These are phyloP conservation scores for Sphaerosporella brunnea DNA, from an alignment of 495 filamentous ascomycete genomes.

Conservation along the genomic window DNA sequence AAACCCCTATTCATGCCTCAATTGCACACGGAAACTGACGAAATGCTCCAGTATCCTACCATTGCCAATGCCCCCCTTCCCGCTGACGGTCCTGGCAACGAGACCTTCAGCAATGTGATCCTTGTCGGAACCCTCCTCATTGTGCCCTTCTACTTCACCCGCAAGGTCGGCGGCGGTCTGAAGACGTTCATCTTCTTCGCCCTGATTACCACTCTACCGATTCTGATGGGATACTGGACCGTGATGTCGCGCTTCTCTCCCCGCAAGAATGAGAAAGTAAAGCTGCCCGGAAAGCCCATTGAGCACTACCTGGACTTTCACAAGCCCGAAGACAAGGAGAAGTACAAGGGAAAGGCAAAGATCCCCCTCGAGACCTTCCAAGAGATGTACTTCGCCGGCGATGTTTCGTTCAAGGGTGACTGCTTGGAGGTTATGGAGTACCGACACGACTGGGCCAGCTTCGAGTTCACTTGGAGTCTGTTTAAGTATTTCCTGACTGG, in stretches of 20 bases:
- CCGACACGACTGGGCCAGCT: constrained; percentile 74
- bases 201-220: constrained; percentile 44
- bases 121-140: constrained; percentile 40
- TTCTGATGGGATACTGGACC: constrained; percentile 57
- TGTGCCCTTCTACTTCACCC: constrained; percentile 49
- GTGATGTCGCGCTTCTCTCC: constrained; percentile 46
- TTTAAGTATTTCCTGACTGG: constrained; percentile 54
- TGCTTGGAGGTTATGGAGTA: constrained; percentile 62
- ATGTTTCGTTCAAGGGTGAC: constrained; percentile 76
- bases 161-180: constrained; percentile 50
- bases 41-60: constrained; percentile 41
- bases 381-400: constrained; percentile 75
- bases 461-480: constrained; percentile 53
- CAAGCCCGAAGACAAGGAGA: constrained; percentile 48
- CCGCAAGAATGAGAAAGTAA: constrained; percentile 63
- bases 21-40: constrained; percentile 24
- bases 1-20: constrained; percentile 8
- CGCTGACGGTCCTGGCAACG: constrained; percentile 51
- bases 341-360: constrained; percentile 59
- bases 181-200: constrained; percentile 57
- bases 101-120: constrained; percentile 49
- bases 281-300: constrained; percentile 55
- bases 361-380: constrained; percentile 77
- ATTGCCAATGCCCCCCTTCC: constrained; percentile 71
- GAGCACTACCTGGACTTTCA: constrained; percentile 77